Conservation (phyloP, 2,329 filamentous ascomycete genomes). For the Rhinocladiella mackenziei region DNA sequence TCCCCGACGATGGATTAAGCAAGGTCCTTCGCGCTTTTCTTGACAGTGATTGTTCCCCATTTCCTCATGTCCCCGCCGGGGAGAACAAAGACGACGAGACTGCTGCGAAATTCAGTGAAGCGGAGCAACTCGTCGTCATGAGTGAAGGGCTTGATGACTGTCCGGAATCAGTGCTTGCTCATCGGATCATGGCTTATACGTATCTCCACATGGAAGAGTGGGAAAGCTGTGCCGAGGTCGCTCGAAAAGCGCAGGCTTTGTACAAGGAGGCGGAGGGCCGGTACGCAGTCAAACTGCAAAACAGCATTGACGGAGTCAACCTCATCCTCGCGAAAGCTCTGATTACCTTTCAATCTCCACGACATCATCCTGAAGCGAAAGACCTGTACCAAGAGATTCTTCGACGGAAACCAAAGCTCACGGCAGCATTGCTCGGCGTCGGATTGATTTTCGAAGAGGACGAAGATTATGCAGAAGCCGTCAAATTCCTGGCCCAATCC, state of each 20-base stretch:
- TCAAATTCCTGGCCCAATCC: conserved; percentile 74
- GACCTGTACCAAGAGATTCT: conserved; percentile 79
- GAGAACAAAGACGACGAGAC: conserved; percentile 48
- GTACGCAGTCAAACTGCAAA: conserved; percentile 64
- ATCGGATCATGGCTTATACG: conserved; percentile 77
- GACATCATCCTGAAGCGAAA: conserved; percentile 84
- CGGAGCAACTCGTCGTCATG: conserved; percentile 79
- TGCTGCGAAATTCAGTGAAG: conserved; percentile 58
- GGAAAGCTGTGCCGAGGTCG: conserved; percentile 72
- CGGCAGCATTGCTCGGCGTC: conserved; percentile 78
- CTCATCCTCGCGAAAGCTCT: conserved; percentile 79
- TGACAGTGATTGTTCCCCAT: conserved; percentile 78
- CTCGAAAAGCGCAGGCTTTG: conserved; percentile 37
- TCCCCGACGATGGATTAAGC: conserved; percentile 76
- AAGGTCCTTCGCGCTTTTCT: conserved; percentile 80
- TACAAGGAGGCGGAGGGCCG: conserved; percentile 37
- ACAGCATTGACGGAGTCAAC: conserved; percentile 69
- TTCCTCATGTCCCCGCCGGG: conserved; percentile 49
- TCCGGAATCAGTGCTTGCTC: conserved; percentile 70
- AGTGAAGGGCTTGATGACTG: conserved; percentile 63
- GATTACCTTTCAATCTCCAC: conserved; percentile 84
- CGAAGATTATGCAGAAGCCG: conserved; percentile 77
- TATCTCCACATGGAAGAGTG: conserved; percentile 83
- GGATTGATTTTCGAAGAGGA: conserved; percentile 92
- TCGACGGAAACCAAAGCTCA: conserved; percentile 68